Base-by-base conservation (phyloP, 345 rosid species). In the Ricinus communis region DNA sequence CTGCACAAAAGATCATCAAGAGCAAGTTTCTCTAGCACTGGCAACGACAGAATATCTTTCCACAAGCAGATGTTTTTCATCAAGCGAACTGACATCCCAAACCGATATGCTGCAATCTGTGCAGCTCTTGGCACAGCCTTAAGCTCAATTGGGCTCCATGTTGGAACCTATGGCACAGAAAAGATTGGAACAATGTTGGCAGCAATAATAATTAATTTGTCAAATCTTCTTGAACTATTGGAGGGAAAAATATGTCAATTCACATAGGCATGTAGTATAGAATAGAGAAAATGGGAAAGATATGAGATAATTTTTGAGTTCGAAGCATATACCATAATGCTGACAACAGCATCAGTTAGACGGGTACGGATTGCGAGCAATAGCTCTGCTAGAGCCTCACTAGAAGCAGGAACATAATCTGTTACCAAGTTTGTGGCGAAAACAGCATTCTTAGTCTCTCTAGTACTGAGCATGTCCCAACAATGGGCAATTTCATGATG, bases 111-210 rank as follows among this genome's bases (percentile, higher is more conserved):
- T 40, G 90, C 89, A 86, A 88, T 79, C 73, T 82, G 82, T 61
- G 96, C 89, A 50, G 98, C 91, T 77, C 73, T 85, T 46, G 96
- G 97, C 76, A 95, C 98, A 31, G 94, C 96, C 85, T 89, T 90
- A 76, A 90, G 77, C 43, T 86, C 84, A 73, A 87, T 85, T 21
- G 87, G 88, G 76, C 80, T 86, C 99, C 99, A 95, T 74, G 91
- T 85, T 52, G 99, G 99, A 53, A 92, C 96, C 96, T 92, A 52
- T 28, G 30, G 59, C 45, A 62, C 33, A 19, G 19, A 73, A 76
- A 49, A 27, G n/a, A 38, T 4, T 2, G 60, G 9, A 13, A 50
- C 3, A 41, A 33, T 15, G 22, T 54, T 14, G 30, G 1, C 46
- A 40, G 15, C 51, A 61, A 49, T 10, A 54, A 16, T 46, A 60